Conservation (phyloP, 306 rosid genomes). For the Lathyrus sativus region DNA sequence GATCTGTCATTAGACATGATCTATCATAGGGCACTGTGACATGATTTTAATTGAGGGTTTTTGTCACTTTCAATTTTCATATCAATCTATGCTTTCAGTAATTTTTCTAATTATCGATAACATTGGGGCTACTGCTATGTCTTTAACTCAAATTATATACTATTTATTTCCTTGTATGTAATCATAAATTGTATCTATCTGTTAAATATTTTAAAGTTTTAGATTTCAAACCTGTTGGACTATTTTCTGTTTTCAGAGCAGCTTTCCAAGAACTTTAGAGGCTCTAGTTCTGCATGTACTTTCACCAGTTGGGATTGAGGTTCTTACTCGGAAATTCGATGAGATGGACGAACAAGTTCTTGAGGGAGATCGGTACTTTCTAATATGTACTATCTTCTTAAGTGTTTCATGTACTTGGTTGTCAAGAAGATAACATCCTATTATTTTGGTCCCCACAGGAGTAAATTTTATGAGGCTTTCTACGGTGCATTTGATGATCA, state of each 20-base stretch:
- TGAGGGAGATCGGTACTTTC: slow-evolving; percentile 70
- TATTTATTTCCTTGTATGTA: slow-evolving; percentile 21
- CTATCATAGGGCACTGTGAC: neutral
- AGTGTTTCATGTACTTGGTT: slow-evolving; percentile 30
- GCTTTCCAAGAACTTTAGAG: slow-evolving; percentile 92
- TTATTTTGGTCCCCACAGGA: slow-evolving; percentile 48
- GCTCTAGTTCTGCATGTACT: slow-evolving; percentile 83
- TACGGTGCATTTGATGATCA: slow-evolving; percentile 88
- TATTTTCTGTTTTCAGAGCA: slow-evolving; percentile 53
- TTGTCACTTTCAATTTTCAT: slow-evolving; percentile 22
- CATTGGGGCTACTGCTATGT: slow-evolving; percentile 30
- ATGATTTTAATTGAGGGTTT: neutral
- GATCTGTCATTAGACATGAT: slow-evolving; percentile 1
- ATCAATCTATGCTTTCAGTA: slow-evolving; percentile 7
- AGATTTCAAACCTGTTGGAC: slow-evolving; percentile 34
- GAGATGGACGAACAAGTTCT: slow-evolving; percentile 72
- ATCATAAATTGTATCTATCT: slow-evolving; percentile 22
- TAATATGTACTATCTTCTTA: slow-evolving; percentile 28
- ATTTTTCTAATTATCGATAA: slow-evolving; percentile 17
- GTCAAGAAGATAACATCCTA: slow-evolving; percentile 36
- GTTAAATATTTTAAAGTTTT: slow-evolving; percentile 26
- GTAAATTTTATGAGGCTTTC: slow-evolving; percentile 69
- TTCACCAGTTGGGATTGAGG: slow-evolving; percentile 88
- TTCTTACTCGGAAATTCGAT: slow-evolving; percentile 86
- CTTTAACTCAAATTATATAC: slow-evolving; percentile 17